Base-by-base conservation (phyloP, 2,329 filamentous ascomycete genomes). In the Sporothrix brasiliensis region DNA sequence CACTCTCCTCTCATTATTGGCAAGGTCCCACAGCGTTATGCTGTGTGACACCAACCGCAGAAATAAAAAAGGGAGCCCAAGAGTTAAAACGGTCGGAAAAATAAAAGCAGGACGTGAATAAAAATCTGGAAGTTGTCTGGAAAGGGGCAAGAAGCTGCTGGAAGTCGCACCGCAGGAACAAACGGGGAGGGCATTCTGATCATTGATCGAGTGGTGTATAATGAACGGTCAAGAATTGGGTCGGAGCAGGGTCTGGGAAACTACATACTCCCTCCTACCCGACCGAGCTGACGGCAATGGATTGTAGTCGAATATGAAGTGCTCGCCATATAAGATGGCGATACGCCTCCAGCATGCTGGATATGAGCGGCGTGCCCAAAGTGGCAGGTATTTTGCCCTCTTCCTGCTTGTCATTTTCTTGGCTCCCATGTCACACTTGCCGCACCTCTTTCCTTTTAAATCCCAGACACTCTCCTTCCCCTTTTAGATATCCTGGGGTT, bases 391-490 rank as follows among this genome's bases (percentile, higher is more conserved):
- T 34, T 34, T 34, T 50, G 54, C 56, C 14, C 39, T 53, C 24
- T 67, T 66, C 50, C 24, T 54, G 60, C 67, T 14, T 41, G 49
- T 53, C 41, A 13, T 30, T 63, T 16, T 47, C 13, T 24, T 63
- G 54, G 54, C 19, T 27, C 58, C n/a, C 58, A 63, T 27, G 58
- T 63, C 58, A 11, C 39, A 63, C 58, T 63, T 63, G 58, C 58
- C 39, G 44, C 58, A 63, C 27, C 58, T 24, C 53, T 50, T 60
- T 68, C 41, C 44, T 63, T 24, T 34, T 14, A 47, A 10, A 9
- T n/a, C 16, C 7, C 49, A n/a, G 49, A 9, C 49, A 19, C 49
- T 53, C 14, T 44, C 54, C 49, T 54, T 63, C 54, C 56, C 41
- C 6, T 52, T 44, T 10, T 53, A 61, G 56, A 61, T 21, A 61